Conservation (phyloP, 192 early-diverging fungal species). For the Tieghemiomyces parasiticus region DNA sequence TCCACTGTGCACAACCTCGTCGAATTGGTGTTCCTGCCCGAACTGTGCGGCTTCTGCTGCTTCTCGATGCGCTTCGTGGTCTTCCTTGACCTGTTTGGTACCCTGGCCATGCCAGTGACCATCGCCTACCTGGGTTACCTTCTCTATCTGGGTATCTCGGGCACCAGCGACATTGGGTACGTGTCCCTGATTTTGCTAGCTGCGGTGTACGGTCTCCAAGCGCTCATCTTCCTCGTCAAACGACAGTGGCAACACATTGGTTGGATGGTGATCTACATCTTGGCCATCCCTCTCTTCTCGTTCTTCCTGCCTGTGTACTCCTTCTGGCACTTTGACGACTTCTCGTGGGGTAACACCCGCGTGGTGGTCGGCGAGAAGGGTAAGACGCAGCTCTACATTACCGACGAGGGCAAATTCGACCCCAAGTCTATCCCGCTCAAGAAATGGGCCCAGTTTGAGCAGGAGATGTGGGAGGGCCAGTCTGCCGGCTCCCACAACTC, state of each 20-base stretch:
- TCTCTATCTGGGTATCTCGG: constrained; percentile 46
- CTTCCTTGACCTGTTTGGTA: constrained; percentile 79
- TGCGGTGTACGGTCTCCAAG: constrained; percentile 78
- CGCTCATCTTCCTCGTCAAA: constrained; percentile 66
- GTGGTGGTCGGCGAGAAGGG: constrained; percentile 58
- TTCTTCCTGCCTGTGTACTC: constrained; percentile 87
- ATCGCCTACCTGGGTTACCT: constrained; percentile 69
- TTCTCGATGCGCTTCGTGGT: constrained; percentile 97
- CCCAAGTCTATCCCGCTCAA: constrained; percentile 71
- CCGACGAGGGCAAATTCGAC: constrained; percentile 71
- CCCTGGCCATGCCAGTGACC: constrained; percentile 61
- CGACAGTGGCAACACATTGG: constrained; percentile 67
- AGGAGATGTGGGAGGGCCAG: constrained; percentile 52
- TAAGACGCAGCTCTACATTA: constrained; percentile 41
- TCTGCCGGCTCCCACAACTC: constrained; percentile 34
- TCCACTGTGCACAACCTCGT: constrained; percentile 93
- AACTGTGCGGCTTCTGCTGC: constrained; percentile 93
- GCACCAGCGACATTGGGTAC: constrained; percentile 50
- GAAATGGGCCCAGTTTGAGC: constrained; percentile 80
- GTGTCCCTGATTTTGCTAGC: constrained; percentile 69
- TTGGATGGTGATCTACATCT: constrained; percentile 77
- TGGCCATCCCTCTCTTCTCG: constrained; percentile 84
- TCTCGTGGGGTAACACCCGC: constrained; percentile 96
- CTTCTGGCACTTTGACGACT: constrained; percentile 99
- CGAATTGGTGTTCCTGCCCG: constrained; percentile 68